Conservation (phyloP, 2,329 filamentous ascomycete species). For the Sarocladiaceae sp. region DNA sequence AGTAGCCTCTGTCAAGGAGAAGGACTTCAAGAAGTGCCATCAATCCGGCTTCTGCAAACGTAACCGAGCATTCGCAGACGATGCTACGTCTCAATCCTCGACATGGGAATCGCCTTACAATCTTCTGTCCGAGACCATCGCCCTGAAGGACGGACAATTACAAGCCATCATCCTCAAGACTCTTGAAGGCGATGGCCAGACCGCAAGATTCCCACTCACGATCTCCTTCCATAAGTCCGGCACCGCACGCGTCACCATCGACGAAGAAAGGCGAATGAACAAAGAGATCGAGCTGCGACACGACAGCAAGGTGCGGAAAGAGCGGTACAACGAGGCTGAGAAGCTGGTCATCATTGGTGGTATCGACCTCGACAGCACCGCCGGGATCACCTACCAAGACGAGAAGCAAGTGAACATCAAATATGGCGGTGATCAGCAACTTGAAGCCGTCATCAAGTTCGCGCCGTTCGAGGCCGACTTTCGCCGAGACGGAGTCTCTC, state of each 20-base stretch:
- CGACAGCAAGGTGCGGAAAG: slow-evolving; percentile 78
- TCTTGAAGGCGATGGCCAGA: slow-evolving; percentile 57
- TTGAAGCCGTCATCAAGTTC: slow-evolving; percentile 80
- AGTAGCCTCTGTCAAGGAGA: slow-evolving; percentile 81
- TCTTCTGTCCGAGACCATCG: slow-evolving; percentile 66
- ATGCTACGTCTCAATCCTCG: slow-evolving; percentile 58
- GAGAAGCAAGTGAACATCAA: slow-evolving; percentile 67
- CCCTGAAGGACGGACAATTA: slow-evolving; percentile 75
- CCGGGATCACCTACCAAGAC: slow-evolving; percentile 62
- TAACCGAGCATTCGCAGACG: slow-evolving; percentile 85
- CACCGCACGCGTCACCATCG: slow-evolving; percentile 78
- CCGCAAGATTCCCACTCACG: slow-evolving; percentile 74
- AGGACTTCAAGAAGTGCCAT: slow-evolving; percentile 94
- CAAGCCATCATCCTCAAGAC: slow-evolving; percentile 80
- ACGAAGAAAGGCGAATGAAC: slow-evolving; percentile 86
- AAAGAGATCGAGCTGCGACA: slow-evolving; percentile 86
- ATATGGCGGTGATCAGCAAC: slow-evolving; percentile 72
- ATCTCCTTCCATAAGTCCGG: slow-evolving; percentile 89
- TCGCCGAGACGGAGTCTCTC: slow-evolving; percentile 72
- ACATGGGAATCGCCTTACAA: slow-evolving; percentile 79
- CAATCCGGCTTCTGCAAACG: slow-evolving; percentile 97
- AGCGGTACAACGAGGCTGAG: slow-evolving; percentile 89
- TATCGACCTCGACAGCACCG: slow-evolving; percentile 65
- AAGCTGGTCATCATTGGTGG: slow-evolving; percentile 85
- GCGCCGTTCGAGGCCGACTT: slow-evolving; percentile 84